These are phyloP conservation scores for Murraya koenigii DNA, from an alignment of 345 rosid species.

Conservation along the genomic window DNA sequence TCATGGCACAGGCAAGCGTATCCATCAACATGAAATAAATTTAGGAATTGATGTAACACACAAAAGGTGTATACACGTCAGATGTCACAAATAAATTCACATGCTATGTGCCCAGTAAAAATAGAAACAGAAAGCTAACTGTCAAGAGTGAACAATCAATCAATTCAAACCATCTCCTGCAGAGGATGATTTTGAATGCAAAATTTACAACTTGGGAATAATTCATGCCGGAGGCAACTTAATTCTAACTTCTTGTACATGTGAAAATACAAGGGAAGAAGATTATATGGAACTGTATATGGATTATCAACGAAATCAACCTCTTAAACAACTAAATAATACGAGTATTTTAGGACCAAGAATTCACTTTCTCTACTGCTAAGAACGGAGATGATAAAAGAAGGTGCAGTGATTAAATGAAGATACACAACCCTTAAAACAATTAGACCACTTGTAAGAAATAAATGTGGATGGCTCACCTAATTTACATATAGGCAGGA, in stretches of 20 bases:
- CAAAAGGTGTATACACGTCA: not conserved
- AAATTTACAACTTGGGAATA: not conserved
- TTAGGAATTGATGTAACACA: not conserved
- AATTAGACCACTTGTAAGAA: conserved; percentile 5
- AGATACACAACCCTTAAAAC: not conserved
- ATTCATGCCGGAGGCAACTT: not conserved
- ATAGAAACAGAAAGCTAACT: not conserved
- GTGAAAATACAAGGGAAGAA: not conserved
- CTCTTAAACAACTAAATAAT: not conserved
- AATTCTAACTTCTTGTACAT: not conserved
- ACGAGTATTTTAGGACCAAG: not conserved
- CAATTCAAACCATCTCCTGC: not conserved
- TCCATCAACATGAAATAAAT: conserved; percentile 1
- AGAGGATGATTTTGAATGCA: not conserved
- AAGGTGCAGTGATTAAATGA: not conserved
- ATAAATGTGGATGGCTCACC: conserved; percentile 34
- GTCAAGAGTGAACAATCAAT: conserved; percentile 1
- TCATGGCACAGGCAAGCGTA: not conserved
- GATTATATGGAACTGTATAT: not conserved
- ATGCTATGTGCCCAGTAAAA: not conserved
- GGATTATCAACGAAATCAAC: not conserved
- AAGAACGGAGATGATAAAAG: not conserved
- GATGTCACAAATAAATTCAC: not conserved
- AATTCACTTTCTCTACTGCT: not conserved
- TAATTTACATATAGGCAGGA: conserved; percentile 79